A percentile compares a stretch with the other conserved stretches of the same genome.
These are phyloP conservation scores for Linderina pennispora DNA, from an alignment of 192 early-diverging fungal species.

Conservation along the genomic window DNA sequence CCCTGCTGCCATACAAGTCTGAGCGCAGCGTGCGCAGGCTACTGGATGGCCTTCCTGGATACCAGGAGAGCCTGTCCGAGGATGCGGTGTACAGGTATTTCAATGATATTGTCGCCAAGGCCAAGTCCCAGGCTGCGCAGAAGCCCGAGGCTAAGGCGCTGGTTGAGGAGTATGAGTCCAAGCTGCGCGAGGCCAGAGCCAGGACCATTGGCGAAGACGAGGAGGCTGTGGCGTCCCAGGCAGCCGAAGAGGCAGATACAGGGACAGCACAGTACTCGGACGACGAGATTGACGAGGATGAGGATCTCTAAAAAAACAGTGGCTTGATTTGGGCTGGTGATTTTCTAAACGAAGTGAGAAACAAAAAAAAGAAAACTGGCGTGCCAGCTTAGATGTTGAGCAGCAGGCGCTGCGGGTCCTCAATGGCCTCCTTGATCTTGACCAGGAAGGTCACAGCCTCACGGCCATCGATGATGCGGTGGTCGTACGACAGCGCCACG, in stretches of 20 bases:
- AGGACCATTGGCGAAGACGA: constrained; percentile 59
- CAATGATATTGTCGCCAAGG: constrained; percentile 81
- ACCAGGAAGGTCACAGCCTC: constrained; percentile 98
- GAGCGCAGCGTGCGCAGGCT: constrained; percentile 84
- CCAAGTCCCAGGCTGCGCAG: constrained; percentile 40
- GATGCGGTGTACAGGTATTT: constrained; percentile 78
- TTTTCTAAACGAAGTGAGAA: no score
- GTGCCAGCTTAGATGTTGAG: constrained; percentile 64
- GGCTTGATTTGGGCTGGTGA: no score
- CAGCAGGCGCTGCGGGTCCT: constrained; percentile 91
- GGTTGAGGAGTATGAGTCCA: constrained; percentile 83
- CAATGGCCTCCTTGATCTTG: constrained; percentile 92
- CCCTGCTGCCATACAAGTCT: constrained; percentile 78
- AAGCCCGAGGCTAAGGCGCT: constrained; percentile 73
- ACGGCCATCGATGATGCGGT: constrained; percentile 97
- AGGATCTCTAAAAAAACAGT: constrained; percentile 2
- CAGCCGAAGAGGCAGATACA: constrained; percentile 5
- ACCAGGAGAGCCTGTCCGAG: constrained; percentile 90
- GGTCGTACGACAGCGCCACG: constrained; percentile 96
- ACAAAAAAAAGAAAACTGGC: background rate
- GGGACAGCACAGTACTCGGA: background rate
- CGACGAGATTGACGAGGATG: constrained; percentile 5
- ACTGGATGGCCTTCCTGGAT: constrained; percentile 75
- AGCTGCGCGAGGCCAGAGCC: constrained; percentile 65
- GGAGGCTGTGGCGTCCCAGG: constrained; percentile 6